A percentile compares a stretch with the other conserved stretches of the same genome.
Evolutionary conservation across 176 grass and related monocot genomes (phyloP).

Genomic region (Tillandsia leiboldiana): DNA sequence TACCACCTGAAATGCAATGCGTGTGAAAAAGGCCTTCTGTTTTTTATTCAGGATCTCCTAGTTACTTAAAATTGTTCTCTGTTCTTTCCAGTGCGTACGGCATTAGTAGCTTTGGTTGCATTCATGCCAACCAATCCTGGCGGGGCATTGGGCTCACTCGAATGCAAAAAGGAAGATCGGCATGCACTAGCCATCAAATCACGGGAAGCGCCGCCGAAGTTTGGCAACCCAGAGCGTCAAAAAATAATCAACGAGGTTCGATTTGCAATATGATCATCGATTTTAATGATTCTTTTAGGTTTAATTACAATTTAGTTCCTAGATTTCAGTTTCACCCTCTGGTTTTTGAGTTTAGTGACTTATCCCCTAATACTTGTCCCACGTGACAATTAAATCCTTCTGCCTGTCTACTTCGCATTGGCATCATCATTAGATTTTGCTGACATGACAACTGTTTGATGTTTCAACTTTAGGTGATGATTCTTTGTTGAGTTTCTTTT

Average conservation of each 20-base stretch:
- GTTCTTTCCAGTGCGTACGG: constrained; percentile 64
- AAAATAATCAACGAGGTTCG: constrained; percentile 80
- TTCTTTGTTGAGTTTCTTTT: no score
- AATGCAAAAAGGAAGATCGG: constrained; percentile 89
- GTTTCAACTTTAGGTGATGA: no score
- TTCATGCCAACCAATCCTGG: constrained; percentile 97
- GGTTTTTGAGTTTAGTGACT: no score
- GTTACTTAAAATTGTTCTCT: neutral
- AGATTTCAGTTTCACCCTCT: neutral
- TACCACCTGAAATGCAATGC: neutral
- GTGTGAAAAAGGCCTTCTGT: neutral
- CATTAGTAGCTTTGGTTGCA: constrained; percentile 86
- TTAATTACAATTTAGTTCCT: neutral
- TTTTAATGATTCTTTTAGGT: neutral
- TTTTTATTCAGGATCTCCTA: no score
- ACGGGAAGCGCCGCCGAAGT: constrained; percentile 62
- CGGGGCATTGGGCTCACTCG: constrained; percentile 82
- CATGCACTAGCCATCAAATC: constrained; percentile 70
- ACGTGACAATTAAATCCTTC: no score
- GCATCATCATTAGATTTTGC: no score
- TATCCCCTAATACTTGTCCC: no score
- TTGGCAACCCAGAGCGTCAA: constrained; percentile 71
- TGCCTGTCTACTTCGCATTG: no score
- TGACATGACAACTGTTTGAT: no score
- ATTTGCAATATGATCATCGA: neutral